Evolutionary conservation across 2,329 filamentous ascomycete species (phyloP).

Genomic region (Colletotrichum brevisporum): DNA sequence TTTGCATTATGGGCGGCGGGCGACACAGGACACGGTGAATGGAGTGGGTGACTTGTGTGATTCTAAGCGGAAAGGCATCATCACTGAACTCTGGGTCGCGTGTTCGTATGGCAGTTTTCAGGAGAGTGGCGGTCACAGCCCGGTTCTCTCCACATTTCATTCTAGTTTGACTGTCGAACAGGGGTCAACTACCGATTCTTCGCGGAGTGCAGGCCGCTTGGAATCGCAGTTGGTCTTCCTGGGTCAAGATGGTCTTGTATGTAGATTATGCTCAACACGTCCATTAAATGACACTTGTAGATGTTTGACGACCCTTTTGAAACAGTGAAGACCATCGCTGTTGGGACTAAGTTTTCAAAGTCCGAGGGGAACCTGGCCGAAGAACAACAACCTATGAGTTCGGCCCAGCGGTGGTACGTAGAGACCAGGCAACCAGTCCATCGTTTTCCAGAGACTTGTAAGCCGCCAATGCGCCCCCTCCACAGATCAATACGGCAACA

Average conservation of each 20-base stretch:
- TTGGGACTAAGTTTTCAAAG: too few species aligned
- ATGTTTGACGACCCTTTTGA: not conserved
- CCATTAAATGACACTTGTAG: slow-evolving; percentile 5
- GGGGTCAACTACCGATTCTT: not conserved
- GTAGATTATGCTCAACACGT: slow-evolving; percentile 32
- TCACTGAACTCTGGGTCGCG: slow-evolving; percentile 9
- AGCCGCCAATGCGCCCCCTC: too few species aligned
- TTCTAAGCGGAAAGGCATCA: slow-evolving; percentile 27
- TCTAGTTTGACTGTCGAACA: slow-evolving; percentile 13
- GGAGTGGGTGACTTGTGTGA: slow-evolving; percentile 27
- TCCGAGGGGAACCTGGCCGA: too few species aligned
- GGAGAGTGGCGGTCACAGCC: not conserved
- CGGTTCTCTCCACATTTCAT: slow-evolving; percentile 5
- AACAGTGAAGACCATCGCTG: not conserved
- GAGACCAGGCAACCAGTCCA: too few species aligned
- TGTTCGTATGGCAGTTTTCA: slow-evolving; percentile 32
- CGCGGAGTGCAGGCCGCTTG: slow-evolving; percentile 38
- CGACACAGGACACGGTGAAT: slow-evolving; percentile 31
- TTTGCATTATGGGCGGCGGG: slow-evolving; percentile 35
- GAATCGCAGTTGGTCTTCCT: not conserved
- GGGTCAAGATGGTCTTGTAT: slow-evolving; percentile 15
- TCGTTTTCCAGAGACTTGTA: too few species aligned
- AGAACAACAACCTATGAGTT: too few species aligned
- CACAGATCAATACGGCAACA: too few species aligned
- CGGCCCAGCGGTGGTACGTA: too few species aligned